Evolutionary conservation across 139 green algal genomes (phyloP).

Genomic region (Tetratostichococcus sp.): DNA sequence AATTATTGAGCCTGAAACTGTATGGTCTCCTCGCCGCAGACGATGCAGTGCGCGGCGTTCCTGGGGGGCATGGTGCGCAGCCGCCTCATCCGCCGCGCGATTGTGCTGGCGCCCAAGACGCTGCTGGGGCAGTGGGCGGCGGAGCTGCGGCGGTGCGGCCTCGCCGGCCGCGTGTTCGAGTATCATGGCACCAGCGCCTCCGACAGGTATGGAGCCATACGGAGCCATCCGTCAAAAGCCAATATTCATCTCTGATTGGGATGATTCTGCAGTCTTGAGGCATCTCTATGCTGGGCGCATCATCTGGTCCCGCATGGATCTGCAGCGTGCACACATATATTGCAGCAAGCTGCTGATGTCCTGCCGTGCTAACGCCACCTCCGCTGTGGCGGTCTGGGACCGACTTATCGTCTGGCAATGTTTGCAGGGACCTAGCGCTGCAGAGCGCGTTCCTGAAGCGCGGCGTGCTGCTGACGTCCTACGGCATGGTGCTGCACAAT

Average conservation of each 20-base stretch:
- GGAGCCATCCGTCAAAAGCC: too few species aligned
- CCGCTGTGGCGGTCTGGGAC: too few species aligned
- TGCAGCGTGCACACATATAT: too few species aligned
- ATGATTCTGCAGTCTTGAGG: too few species aligned
- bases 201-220: conserved; percentile 12
- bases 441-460: conserved; percentile 17
- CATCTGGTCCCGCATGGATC: too few species aligned
- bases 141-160: conserved; percentile 76
- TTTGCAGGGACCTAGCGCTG: conserved; percentile 25
- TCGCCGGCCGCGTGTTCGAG: conserved; percentile 30
- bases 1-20: not conserved
- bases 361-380: too few species aligned
- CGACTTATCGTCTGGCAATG: too few species aligned
- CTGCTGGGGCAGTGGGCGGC: conserved; percentile 82
- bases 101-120: conserved; percentile 86
- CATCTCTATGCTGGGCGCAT: too few species aligned
- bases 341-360: too few species aligned
- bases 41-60: conserved; percentile 80
- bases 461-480: conserved; percentile 88
- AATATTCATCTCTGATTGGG: not conserved
- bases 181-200: conserved; percentile 21
- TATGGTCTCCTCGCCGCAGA: conserved; percentile 34
- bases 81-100: conserved; percentile 35
- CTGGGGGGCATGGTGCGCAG: conserved; percentile 60
- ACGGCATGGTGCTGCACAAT: conserved; percentile 91